Evolutionary conservation across 2,329 filamentous ascomycete species (phyloP).

Genomic region (Aspergillus piperis): DNA sequence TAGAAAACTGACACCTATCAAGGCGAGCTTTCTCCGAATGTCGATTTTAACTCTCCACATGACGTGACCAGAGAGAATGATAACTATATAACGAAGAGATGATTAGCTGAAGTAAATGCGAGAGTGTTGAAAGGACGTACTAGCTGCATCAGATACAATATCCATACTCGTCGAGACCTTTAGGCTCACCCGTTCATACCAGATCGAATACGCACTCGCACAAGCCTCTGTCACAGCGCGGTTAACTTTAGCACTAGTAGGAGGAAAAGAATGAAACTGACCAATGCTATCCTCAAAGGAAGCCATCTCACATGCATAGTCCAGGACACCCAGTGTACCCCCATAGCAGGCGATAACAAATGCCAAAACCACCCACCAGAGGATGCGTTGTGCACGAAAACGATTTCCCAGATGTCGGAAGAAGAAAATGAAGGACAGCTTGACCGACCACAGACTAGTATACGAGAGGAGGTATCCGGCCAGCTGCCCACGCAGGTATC

Average conservation of each 20-base stretch:
- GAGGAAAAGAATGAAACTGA: background rate
- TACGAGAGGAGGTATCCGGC: conserved; percentile 2
- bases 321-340: background rate
- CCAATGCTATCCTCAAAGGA: background rate
- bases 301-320: conserved; percentile 6
- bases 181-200: background rate
- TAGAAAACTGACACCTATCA: conserved; percentile 9
- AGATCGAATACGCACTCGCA: background rate
- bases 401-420: conserved; percentile 5
- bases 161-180: conserved; percentile 4
- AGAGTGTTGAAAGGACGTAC: background rate
- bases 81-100: background rate
- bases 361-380: conserved; percentile 6
- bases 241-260: too few species aligned
- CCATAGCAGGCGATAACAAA: background rate
- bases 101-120: too few species aligned
- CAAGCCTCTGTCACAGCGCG: background rate
- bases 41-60: conserved; percentile 6
- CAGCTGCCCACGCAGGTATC: conserved; percentile 3
- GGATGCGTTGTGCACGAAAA: conserved; percentile 3
- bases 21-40: background rate
- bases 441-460: conserved; percentile 2
- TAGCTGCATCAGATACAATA: conserved; percentile 8
- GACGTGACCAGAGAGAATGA: conserved; percentile 7
- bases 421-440: conserved; percentile 11